Evolutionary conservation across 768 basidiomycete species (phyloP), one percentile per base, ranked within the genome.

Genomic region (Boletus sp.): DNA sequence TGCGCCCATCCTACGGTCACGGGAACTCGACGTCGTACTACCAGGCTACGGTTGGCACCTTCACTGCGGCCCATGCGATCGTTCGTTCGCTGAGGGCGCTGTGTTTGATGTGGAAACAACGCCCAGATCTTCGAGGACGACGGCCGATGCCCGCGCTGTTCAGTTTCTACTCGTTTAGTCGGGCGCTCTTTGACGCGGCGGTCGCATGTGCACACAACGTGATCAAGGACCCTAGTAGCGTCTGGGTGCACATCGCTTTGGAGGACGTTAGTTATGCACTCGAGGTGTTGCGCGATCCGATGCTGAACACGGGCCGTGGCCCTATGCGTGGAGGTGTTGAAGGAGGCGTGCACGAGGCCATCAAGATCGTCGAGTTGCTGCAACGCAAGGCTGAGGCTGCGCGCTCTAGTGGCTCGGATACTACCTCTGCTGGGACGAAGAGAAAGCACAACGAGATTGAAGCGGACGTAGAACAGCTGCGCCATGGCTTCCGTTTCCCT

Each of bases 31-130:
- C 51, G 65, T 72, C 76, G 11, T 74, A 76, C 52, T 79, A 79
- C 54, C 82, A 84, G 56, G 85, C 84, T 1, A 77, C 79, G 14
- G 76, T 81, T 37, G 82, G 83, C 35, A 80, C 80, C 32, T 76
- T 88, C 40, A 81, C 80, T 52, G 88, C 90, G 2, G 87, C 88
- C 10, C 87, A 89, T 63, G 70, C 72, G 3, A 80, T 90, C 55
- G 75, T 90, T 36, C 78, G 77, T 55, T 82, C 86, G 0, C 74
- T 77, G 40, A 75, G 74, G 54, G 59, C 76, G 42, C 67, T 83
- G 44, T 77, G 77, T 59, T 61, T 66, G 18, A 68, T 74, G 59
- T 77, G 76, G 75, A 74, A 73, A 42, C 67, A 73, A 39, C 60
- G 70, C 11, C 70, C 70, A 5, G 70, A 71, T 36, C 64, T 71